Percentiles rank a stretch among this genome's conserved stretches.
These are phyloP conservation scores for Dendrocalamus latiflorus DNA, from an alignment of 202 grass and related monocot species.

Conservation along the genomic window DNA sequence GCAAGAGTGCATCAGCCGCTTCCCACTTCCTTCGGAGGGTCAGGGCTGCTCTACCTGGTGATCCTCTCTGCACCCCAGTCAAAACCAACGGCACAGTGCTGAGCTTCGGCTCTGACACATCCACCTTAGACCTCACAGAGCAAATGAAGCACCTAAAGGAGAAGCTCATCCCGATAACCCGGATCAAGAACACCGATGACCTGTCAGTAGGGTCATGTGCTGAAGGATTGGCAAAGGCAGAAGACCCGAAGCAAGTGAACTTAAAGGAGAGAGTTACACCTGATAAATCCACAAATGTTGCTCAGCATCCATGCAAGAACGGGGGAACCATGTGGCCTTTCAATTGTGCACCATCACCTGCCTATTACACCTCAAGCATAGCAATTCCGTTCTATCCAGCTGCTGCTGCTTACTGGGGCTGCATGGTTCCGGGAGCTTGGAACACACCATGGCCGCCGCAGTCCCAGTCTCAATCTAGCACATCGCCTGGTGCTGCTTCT, in stretches of 20 bases:
- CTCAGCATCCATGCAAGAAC: constrained; percentile 45
- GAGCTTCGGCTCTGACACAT: too few relatives aligned
- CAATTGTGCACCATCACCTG: constrained; percentile 39
- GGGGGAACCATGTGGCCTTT: constrained; percentile 58
- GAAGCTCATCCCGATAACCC: constrained; percentile 12
- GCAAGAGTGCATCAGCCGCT: too few relatives aligned
- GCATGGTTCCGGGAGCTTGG: constrained; percentile 49
- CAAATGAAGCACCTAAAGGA: too few relatives aligned
- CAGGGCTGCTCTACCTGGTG: too few relatives aligned
- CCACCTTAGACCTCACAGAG: too few relatives aligned
- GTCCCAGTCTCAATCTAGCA: constrained; percentile 22
- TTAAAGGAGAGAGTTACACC: constrained; percentile 25
- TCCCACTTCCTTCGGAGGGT: too few relatives aligned
- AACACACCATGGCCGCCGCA: constrained; percentile 30
- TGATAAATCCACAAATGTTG: constrained; percentile 11
- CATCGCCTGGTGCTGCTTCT: constrained; percentile 30
- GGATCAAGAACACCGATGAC: constrained; percentile 33
- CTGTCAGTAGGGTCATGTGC: constrained; percentile 30
- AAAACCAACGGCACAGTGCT: too few relatives aligned
- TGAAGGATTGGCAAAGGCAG: constrained; percentile 40
- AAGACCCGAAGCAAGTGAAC: constrained; percentile 42
- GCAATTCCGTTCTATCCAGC: constrained; percentile 59
- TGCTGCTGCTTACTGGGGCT: constrained; percentile 63
- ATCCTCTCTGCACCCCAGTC: too few relatives aligned
- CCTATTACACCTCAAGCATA: constrained; percentile 36